Evolutionary conservation across 1,139 yeast genomes (phyloP).

Genomic region (Sugiyamaella novakii): DNA sequence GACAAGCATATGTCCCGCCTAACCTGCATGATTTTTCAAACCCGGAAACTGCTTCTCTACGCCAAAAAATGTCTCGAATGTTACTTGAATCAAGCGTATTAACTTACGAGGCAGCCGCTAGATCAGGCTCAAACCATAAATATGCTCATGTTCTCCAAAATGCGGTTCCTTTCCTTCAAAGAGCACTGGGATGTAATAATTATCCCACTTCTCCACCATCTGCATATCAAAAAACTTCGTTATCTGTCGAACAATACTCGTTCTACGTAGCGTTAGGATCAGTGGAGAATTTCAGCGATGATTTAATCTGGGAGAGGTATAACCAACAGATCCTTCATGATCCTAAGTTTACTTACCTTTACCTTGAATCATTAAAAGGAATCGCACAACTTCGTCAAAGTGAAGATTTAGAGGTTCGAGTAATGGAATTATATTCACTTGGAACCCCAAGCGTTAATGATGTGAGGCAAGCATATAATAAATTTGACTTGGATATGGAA

Average conservation of each 20-base stretch:
- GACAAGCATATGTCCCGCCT: conserved; percentile 61
- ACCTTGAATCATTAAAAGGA: conserved; percentile 65
- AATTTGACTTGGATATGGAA: conserved; percentile 52
- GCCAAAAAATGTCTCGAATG: conserved; percentile 28
- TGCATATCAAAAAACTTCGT: background rate
- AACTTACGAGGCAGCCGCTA: conserved; percentile 18
- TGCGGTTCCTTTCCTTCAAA: conserved; percentile 20
- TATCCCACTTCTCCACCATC: conserved; percentile 22
- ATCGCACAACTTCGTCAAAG: conserved; percentile 52
- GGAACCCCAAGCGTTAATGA: conserved; percentile 69
- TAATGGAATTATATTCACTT: conserved; percentile 53
- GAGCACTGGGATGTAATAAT: conserved; percentile 14
- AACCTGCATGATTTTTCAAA: conserved; percentile 45
- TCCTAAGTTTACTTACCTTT: conserved; percentile 55
- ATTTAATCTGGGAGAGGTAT: conserved; percentile 62
- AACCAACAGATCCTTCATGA: conserved; percentile 58
- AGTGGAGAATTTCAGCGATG: conserved; percentile 61
- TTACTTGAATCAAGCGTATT: conserved; percentile 30
- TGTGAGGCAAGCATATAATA: conserved; percentile 55
- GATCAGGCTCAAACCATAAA: conserved; percentile 14
- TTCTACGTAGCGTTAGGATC: conserved; percentile 59
- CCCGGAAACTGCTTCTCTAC: conserved; percentile 25
- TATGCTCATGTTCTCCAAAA: conserved; percentile 24
- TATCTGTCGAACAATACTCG: conserved; percentile 20
- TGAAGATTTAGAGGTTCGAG: conserved; percentile 53